These are phyloP conservation scores for Aspergillus homomorphus DNA, from an alignment of 495 filamentous ascomycete species.

Conservation along the genomic window DNA sequence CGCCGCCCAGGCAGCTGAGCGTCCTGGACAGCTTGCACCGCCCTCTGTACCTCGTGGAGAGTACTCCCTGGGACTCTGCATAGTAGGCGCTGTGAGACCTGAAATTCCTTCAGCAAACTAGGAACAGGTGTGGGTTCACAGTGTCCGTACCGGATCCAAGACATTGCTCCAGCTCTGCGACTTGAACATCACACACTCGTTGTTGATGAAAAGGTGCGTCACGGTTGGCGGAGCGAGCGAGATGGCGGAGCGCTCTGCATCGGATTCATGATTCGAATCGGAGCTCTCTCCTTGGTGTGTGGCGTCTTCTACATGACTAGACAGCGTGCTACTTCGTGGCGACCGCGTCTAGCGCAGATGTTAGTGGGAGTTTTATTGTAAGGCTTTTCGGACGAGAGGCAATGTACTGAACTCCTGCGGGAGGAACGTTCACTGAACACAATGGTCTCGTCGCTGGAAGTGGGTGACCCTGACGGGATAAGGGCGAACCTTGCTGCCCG, in stretches of 20 bases:
- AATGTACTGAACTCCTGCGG: conserved; percentile 7
- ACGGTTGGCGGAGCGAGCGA: conserved; percentile 10
- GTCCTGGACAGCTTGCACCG: conserved; percentile 21
- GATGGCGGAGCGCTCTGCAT: neutral
- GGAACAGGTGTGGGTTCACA: neutral
- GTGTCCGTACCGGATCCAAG: conserved; percentile 22
- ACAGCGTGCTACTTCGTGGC: neutral
- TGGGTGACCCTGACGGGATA: conserved; percentile 10
- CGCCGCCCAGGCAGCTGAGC: conserved; percentile 24
- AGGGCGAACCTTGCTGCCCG: conserved; percentile 14
- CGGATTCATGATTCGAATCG: neutral
- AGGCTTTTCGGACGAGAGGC: neutral
- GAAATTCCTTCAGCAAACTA: neutral
- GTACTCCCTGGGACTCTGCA: conserved; percentile 24
- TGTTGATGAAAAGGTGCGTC: conserved; percentile 26
- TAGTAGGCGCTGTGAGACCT: conserved; percentile 24
- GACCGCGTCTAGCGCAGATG: neutral
- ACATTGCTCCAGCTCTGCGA: conserved; percentile 26
- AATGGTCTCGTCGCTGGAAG: conserved; percentile 9
- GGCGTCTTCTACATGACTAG: neutral
- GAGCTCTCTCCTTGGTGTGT: neutral
- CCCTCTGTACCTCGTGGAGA: conserved; percentile 24
- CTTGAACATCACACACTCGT: conserved; percentile 22
- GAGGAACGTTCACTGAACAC: neutral
- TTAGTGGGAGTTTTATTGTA: neutral